Percentiles rank a stretch among this genome's conserved stretches.
Evolutionary conservation across 2,329 filamentous ascomycete species (phyloP).

Genomic region (Xylariaceae sp.): DNA sequence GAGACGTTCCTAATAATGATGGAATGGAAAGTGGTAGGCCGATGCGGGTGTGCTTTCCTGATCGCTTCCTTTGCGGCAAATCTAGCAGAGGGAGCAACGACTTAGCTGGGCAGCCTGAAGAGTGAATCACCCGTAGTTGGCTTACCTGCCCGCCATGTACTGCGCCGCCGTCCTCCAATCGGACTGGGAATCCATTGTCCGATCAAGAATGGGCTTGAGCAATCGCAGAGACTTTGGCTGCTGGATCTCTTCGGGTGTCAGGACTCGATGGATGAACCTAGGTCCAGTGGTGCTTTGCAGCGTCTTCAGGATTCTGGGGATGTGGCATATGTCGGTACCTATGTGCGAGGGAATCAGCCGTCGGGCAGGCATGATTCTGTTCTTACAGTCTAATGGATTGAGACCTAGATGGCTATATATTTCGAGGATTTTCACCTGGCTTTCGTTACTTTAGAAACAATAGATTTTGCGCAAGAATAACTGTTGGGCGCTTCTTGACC

Average conservation of each 20-base stretch:
- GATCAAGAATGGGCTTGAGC: conserved; percentile 9
- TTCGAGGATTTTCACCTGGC: no score
- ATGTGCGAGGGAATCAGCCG: conserved; percentile 55
- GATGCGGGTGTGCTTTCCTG: conserved; percentile 65
- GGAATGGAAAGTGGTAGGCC: conserved; percentile 57
- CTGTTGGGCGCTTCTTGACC: neutral
- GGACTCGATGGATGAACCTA: conserved; percentile 45
- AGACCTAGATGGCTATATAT: no score
- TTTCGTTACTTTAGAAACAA: no score
- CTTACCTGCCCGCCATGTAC: conserved; percentile 43
- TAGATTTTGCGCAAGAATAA: conserved; percentile 1
- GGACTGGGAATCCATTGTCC: no score
- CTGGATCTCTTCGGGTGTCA: conserved; percentile 38
- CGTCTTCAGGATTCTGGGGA: conserved; percentile 60
- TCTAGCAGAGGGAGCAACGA: conserved; percentile 29
- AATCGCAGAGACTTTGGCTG: conserved; percentile 5
- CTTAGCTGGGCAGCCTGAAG: neutral
- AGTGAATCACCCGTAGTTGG: neutral
- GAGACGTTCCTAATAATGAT: conserved; percentile 29
- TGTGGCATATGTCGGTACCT: conserved; percentile 74
- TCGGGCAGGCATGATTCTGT: neutral
- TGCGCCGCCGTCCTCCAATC: conserved; percentile 22
- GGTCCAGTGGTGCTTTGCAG: conserved; percentile 39
- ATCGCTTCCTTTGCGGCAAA: conserved; percentile 73
- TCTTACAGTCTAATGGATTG: no score